phyloP scores from a whole-genome alignment of 2,329 filamentous ascomycete genomes.

The Exophiala lecanii-corni region DNA sequence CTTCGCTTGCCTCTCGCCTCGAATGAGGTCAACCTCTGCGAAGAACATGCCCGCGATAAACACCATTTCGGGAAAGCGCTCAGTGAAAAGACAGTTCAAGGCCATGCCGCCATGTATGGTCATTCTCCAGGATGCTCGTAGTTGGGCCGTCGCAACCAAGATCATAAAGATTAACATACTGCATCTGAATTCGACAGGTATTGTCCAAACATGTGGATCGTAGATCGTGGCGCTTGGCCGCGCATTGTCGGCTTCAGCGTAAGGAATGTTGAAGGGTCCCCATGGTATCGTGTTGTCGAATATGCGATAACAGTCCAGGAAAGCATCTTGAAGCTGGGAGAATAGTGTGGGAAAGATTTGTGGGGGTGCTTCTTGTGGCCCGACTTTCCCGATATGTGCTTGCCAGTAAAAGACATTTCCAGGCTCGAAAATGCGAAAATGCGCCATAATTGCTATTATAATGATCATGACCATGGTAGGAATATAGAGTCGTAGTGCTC shows the following conservation, averaged over 20 bases:
- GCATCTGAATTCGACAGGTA: constrained; percentile 42
- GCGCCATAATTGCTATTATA: constrained; percentile 32
- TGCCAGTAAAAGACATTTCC: constrained; percentile 6
- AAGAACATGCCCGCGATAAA: constrained; percentile 17
- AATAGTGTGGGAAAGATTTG: not conserved
- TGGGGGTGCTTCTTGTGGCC: constrained; percentile 4
- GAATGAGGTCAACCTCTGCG: constrained; percentile 11
- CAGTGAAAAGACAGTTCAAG: constrained; percentile 5
- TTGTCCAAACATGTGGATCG: constrained; percentile 43
- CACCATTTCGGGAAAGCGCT: constrained; percentile 2
- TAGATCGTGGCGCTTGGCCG: constrained; percentile 5
- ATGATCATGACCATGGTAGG: constrained; percentile 36
- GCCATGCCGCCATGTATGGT: constrained; percentile 4
- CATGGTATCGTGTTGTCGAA: constrained; percentile 12
- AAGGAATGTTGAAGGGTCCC: constrained; percentile 4
- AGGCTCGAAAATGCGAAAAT: constrained; percentile 5
- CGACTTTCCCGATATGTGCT: not conserved
- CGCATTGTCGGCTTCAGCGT: not conserved
- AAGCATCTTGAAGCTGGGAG: constrained; percentile 4
- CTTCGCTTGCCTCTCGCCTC: not conserved
- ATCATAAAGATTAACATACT: constrained; percentile 29
- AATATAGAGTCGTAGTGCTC: constrained; percentile 39
- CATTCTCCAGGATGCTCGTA: constrained; percentile 3
- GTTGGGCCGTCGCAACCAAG: constrained; percentile 5
- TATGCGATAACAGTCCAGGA: constrained; percentile 11